phyloP scores from a whole-genome alignment of 176 grass and related monocot species.

The sorghum (Sorghum bicolor) region DNA sequence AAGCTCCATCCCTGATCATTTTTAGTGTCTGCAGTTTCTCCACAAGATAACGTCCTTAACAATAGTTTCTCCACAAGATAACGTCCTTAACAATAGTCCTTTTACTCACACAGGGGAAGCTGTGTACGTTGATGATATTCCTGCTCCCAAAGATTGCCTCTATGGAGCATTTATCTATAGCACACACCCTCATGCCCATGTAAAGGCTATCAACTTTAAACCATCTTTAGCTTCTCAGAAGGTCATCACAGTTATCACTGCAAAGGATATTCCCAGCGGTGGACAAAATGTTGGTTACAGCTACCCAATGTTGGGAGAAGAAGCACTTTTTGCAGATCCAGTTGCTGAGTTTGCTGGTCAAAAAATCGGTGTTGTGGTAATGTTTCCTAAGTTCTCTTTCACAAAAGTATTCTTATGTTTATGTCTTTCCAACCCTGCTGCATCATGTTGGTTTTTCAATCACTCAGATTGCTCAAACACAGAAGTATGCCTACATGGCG shows the following conservation, averaged over 20 bases:
- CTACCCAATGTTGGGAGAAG: slow-evolving; percentile 39
- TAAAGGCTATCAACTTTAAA: slow-evolving; percentile 50
- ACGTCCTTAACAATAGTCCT: background rate
- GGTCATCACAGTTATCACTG: slow-evolving; percentile 50
- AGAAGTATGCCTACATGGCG: slow-evolving; percentile 77
- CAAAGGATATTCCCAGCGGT: slow-evolving; percentile 70
- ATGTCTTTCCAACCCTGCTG: background rate
- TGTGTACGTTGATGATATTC: slow-evolving; percentile 83
- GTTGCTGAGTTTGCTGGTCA: slow-evolving; percentile 72
- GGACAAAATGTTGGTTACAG: slow-evolving; percentile 53
- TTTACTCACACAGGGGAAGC: slow-evolving; percentile 63
- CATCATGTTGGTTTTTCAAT: slow-evolving; percentile 5
- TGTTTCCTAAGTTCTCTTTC: slow-evolving; percentile 3
- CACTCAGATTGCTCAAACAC: slow-evolving; percentile 69
- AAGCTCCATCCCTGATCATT: background rate
- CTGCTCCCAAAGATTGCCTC: slow-evolving; percentile 79
- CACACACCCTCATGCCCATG: slow-evolving; percentile 58
- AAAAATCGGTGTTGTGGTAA: slow-evolving; percentile 80
- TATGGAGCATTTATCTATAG: slow-evolving; percentile 91
- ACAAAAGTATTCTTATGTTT: background rate
- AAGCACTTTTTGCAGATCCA: slow-evolving; percentile 64
- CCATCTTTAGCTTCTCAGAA: slow-evolving; percentile 69
- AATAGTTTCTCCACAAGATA: background rate
- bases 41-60: background rate
- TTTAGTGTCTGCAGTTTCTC: background rate